These are phyloP conservation scores for Gaeumannomyces tritici DNA, from an alignment of 2,329 filamentous ascomycete species.

Conservation along the genomic window DNA sequence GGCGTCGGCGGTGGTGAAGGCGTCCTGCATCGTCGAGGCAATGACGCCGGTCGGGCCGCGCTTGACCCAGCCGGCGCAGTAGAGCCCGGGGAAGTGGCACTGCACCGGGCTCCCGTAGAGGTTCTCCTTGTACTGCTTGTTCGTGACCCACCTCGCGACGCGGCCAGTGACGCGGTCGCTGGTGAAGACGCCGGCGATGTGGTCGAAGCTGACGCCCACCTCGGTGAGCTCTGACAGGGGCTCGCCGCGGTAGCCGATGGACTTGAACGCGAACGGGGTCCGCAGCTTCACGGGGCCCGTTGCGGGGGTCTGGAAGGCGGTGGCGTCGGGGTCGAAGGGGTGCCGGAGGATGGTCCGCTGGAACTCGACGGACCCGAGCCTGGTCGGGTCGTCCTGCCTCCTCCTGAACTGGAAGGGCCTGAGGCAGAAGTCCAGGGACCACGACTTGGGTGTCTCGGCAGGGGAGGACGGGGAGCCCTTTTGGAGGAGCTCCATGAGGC, in stretches of 20 bases:
- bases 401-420: slow-evolving; percentile 62
- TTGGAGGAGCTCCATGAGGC: slow-evolving; percentile 70
- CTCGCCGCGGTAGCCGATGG: slow-evolving; percentile 87
- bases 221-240: slow-evolving; percentile 65
- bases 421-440: slow-evolving; percentile 81
- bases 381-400: slow-evolving; percentile 28
- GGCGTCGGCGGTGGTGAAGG: slow-evolving; percentile 78
- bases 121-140: neutral
- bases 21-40: slow-evolving; percentile 90
- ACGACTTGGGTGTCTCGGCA: slow-evolving; percentile 50
- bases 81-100: slow-evolving; percentile 58
- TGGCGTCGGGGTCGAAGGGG: slow-evolving; percentile 41
- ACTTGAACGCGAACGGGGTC: slow-evolving; percentile 72
- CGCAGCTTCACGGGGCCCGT: slow-evolving; percentile 41
- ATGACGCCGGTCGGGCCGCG: slow-evolving; percentile 91
- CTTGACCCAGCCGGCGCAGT: slow-evolving; percentile 96
- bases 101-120: slow-evolving; percentile 19
- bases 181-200: slow-evolving; percentile 61
- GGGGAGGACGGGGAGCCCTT: slow-evolving; percentile 56
- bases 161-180: slow-evolving; percentile 70
- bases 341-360: slow-evolving; percentile 47
- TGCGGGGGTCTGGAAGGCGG: slow-evolving; percentile 36
- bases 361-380: slow-evolving; percentile 60
- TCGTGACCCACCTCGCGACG: slow-evolving; percentile 35
- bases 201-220: slow-evolving; percentile 70